phyloP scores from a whole-genome alignment of 768 basidiomycete species.

The Suillus luteus region DNA sequence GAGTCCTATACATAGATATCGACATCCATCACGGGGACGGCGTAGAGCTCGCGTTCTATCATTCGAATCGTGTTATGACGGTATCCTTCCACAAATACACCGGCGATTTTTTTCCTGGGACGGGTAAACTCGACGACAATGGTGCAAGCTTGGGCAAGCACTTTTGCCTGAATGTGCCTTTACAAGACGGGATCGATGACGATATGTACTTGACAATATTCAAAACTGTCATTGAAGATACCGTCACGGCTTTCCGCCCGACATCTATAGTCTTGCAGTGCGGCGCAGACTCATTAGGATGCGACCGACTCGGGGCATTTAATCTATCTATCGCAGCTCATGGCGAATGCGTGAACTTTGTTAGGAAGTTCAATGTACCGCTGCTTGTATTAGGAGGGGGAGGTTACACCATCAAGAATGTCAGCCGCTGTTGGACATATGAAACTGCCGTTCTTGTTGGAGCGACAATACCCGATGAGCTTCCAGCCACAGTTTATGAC shows the following conservation, averaged over 20 bases:
- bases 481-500: constrained; percentile 89
- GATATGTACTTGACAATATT: constrained; percentile 95
- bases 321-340: constrained; percentile 97
- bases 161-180: constrained; percentile 92
- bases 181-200: constrained; percentile 96
- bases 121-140: constrained; percentile 93
- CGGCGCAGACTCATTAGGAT: constrained; percentile 94
- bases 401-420: constrained; percentile 96
- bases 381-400: constrained; percentile 92
- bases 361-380: constrained; percentile 89
- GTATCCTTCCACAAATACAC: constrained; percentile 99
- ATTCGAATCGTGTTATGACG: constrained; percentile 97
- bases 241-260: constrained; percentile 85
- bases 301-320: constrained; percentile 94
- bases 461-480: constrained; percentile 77
- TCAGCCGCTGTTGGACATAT: constrained; percentile 98
- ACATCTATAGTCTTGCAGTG: constrained; percentile 93
- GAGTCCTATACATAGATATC: constrained; percentile 97
- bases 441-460: constrained; percentile 94
- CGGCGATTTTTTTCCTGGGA: constrained; percentile 97
- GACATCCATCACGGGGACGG: constrained; percentile 99
- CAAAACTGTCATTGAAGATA: constrained; percentile 95
- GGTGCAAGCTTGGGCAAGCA: constrained; percentile 88
- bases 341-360: constrained; percentile 97
- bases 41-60: constrained; percentile 97